These are phyloP conservation scores for Phialophora chinensis DNA, from an alignment of 2,329 filamentous ascomycete species.

Conservation along the genomic window DNA sequence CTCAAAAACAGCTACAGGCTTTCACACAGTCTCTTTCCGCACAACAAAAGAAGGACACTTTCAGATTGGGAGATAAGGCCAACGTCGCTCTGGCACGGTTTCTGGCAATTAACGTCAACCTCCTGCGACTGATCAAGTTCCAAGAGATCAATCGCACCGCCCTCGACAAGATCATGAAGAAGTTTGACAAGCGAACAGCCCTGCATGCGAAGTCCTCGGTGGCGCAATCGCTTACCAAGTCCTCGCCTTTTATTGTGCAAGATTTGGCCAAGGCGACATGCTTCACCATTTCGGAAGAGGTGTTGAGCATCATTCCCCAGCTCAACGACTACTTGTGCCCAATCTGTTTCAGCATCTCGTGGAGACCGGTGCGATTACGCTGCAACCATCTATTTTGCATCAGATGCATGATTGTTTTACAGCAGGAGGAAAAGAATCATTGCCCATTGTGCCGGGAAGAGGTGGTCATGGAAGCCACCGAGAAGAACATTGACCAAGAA, in stretches of 20 bases:
- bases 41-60: slow-evolving; percentile 62
- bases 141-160: slow-evolving; percentile 82
- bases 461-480: slow-evolving; percentile 72
- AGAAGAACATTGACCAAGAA: slow-evolving; percentile 71
- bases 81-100: slow-evolving; percentile 70
- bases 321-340: slow-evolving; percentile 85
- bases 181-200: slow-evolving; percentile 85
- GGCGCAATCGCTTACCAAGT: slow-evolving; percentile 28
- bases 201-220: slow-evolving; percentile 65
- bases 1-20: slow-evolving; percentile 70
- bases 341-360: slow-evolving; percentile 79
- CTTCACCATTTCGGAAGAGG: slow-evolving; percentile 72
- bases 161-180: slow-evolving; percentile 84
- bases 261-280: slow-evolving; percentile 77
- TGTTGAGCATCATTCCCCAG: slow-evolving; percentile 77
- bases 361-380: slow-evolving; percentile 76
- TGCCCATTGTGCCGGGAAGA: slow-evolving; percentile 79
- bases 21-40: slow-evolving; percentile 65
- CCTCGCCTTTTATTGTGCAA: slow-evolving; percentile 52
- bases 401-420: slow-evolving; percentile 79
- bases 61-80: slow-evolving; percentile 72
- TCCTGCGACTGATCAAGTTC: slow-evolving; percentile 82
- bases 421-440: slow-evolving; percentile 68
- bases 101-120: slow-evolving; percentile 71
- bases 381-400: slow-evolving; percentile 85